These are phyloP conservation scores for Didymella pomorum DNA, from an alignment of 2,329 filamentous ascomycete species.

Conservation along the genomic window DNA sequence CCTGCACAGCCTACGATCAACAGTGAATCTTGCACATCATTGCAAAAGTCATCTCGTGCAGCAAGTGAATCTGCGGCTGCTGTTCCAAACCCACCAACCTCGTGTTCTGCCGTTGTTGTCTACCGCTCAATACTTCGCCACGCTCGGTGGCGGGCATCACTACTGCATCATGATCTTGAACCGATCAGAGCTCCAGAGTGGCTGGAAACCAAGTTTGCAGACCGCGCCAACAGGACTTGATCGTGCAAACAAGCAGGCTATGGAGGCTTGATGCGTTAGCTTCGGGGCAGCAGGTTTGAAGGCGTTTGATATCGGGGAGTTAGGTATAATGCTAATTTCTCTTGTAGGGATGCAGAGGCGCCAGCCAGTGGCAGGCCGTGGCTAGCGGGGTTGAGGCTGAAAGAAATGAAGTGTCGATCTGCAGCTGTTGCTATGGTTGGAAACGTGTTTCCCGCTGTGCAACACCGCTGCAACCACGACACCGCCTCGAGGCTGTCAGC, in stretches of 20 bases:
- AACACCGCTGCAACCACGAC: conserved; percentile 1
- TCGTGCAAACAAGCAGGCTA: conserved; percentile 1
- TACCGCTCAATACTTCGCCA: not conserved
- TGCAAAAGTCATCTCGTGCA: not conserved
- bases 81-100: not conserved
- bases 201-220: conserved; percentile 3
- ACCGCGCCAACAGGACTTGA: conserved; percentile 7
- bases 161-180: conserved; percentile 3
- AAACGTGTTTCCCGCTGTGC: not conserved
- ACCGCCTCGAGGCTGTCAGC: not conserved
- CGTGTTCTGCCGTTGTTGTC: not conserved
- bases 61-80: not conserved
- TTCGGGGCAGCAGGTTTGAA: not conserved
- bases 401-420: conserved; percentile 9
- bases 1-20: conserved; percentile 6
- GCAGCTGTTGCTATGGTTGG: conserved; percentile 5
- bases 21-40: not conserved
- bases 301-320: conserved; percentile 4
- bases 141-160: conserved; percentile 1
- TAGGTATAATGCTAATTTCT: not conserved
- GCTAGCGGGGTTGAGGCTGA: conserved; percentile 16
- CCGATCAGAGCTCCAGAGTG: not conserved
- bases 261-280: conserved; percentile 8
- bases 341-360: not conserved
- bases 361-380: conserved; percentile 2